Conservation (phyloP, 805 yeast genomes). For the Starmerella khaoyaiensis region DNA sequence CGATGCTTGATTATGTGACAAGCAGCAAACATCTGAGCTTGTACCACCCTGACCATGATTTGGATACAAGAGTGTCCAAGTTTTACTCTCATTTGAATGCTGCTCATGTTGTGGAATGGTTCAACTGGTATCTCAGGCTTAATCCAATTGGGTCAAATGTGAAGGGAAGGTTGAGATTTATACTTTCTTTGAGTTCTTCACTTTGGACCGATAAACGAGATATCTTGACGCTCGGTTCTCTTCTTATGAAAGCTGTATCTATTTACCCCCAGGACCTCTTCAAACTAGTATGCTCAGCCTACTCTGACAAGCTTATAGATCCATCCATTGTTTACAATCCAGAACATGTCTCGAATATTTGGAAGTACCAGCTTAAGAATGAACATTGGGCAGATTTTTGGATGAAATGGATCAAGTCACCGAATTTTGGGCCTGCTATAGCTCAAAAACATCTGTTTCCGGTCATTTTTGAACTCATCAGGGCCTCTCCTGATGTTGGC, state of each 20-base stretch:
- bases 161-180: neutral
- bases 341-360: constrained; percentile 2
- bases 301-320: neutral
- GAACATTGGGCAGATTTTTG: neutral
- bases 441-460: neutral
- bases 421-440: neutral
- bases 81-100: constrained; percentile 8
- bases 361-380: constrained; percentile 6
- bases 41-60: too few relatives aligned
- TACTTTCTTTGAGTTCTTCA: neutral
- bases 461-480: constrained; percentile 4
- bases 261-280: neutral
- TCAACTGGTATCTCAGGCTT: constrained; percentile 3
- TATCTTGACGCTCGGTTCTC: too few relatives aligned
- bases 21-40: constrained; percentile 3
- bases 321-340: too few relatives aligned
- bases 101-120: constrained; percentile 5
- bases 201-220: too few relatives aligned
- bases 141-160: neutral
- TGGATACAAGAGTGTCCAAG: neutral
- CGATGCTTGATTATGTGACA: constrained; percentile 8
- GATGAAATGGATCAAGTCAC: neutral
- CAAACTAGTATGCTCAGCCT: neutral
- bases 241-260: neutral
- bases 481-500: constrained; percentile 7